Evolutionary conservation across 202 grass and related monocot species (phyloP), one percentile per base, ranked within the genome.

Genomic region (Setaria viridis): DNA sequence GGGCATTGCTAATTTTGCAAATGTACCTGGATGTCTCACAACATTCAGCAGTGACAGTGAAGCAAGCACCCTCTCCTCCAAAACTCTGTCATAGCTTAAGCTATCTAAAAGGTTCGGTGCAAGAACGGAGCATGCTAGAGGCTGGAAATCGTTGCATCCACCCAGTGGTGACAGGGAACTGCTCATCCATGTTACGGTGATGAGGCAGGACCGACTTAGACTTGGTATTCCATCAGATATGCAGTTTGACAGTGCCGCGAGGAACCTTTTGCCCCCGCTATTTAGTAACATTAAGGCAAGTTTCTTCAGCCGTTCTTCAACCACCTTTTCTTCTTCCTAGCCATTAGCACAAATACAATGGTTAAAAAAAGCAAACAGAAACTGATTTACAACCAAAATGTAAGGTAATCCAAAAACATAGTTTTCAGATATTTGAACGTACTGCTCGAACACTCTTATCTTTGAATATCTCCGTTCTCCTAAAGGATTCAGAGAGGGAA

Each of bases 11-110:
- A 70, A 11, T 62, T 37, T 70, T 80, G 63, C 0, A 53, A 76
- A 70, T 49, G 55, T 87, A 99, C 96, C 96, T 96, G 92, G 89
- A 90, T 92, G 92, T 88, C 92, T 89, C 67, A 88, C 90, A 78
- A 96, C 88, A 71, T 96, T 99, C 69, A 99, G 43, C 63, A 99
- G 85, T 41, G 96, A 91, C 42, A 95, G 39, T 49, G 93, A 94
- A 78, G 96, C 91, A 35, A 99, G 90, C 16, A 95, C 91, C 72
- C 96, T 96, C 79, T 99, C 96, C 81, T 99, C 96, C 32, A 92
- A 72, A 79, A 89, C 84, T 70, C 59, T 95, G 78, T 99, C 90
- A 72, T 95, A 99, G 74, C 86, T 92, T 46, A 99, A 57, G 88
- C 87, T 90, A 54, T 96, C 91, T 56, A 99, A 55, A 75, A 99